A percentile compares a stretch with the other conserved stretches of the same genome.
Evolutionary conservation across 495 filamentous ascomycete genomes (phyloP).

Genomic region (Coniosporium apollinis): DNA sequence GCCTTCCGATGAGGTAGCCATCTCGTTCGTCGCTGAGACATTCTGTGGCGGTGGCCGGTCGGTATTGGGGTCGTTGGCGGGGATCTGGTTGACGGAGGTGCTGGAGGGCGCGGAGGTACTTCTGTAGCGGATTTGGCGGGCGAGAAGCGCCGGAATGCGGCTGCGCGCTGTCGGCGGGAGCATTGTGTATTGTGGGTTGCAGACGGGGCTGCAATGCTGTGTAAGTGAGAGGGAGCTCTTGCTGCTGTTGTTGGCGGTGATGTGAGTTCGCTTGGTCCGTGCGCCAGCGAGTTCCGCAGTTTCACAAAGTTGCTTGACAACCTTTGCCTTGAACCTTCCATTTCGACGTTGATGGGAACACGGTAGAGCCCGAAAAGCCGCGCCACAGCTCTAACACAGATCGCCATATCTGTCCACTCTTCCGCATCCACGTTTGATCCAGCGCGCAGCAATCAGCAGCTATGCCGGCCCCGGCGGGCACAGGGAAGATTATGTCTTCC

Average conservation of each 20-base stretch:
- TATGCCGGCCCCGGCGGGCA: constrained; percentile 24
- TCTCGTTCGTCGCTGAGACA: constrained; percentile 44
- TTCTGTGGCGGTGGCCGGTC: constrained; percentile 29
- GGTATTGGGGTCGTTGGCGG: constrained; percentile 38
- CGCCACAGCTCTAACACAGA: too few species aligned
- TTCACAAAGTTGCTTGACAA: too few species aligned
- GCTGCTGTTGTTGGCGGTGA: background rate
- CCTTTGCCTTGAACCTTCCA: too few species aligned
- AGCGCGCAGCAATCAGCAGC: too few species aligned
- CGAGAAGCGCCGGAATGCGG: background rate
- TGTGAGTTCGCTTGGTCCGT: background rate
- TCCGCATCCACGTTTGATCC: too few species aligned
- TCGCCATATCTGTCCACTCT: too few species aligned
- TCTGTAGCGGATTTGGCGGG: background rate
- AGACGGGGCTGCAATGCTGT: background rate
- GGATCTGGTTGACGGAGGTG: constrained; percentile 31
- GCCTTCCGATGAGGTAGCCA: constrained; percentile 32
- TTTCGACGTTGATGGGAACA: too few species aligned
- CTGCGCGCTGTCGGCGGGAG: constrained; percentile 3
- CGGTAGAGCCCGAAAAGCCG: too few species aligned
- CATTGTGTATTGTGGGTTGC: constrained; percentile 3
- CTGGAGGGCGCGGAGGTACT: constrained; percentile 3
- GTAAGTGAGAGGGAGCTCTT: too few species aligned
- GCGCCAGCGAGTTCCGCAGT: constrained; percentile 2
- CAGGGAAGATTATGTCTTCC: constrained; percentile 67